Evolutionary conservation across 2,329 filamentous ascomycete genomes (phyloP).

Genomic region (Diplodia scrobiculata): DNA sequence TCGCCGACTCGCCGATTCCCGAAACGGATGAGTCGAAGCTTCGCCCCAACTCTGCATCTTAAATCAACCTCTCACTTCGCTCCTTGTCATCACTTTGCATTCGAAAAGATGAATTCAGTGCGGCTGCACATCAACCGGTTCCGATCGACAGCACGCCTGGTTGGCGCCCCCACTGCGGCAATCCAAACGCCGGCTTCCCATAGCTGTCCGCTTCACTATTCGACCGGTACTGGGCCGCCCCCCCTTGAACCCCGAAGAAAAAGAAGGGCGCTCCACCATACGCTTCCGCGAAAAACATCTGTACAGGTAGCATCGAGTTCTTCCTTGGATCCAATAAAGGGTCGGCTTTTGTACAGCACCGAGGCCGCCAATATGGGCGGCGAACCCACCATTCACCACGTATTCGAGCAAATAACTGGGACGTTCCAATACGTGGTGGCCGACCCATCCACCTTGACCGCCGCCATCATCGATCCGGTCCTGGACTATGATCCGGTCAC

Average conservation of each 20-base stretch:
- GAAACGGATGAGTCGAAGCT: not conserved
- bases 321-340: not conserved
- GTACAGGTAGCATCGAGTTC: not conserved
- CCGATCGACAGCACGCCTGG: not conserved
- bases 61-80: not conserved
- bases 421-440: slow-evolving; percentile 63
- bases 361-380: not conserved
- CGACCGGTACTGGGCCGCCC: not conserved
- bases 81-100: not conserved
- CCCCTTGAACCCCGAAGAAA: not conserved
- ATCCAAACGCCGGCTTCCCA: not conserved
- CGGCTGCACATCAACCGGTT: not conserved
- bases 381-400: slow-evolving; percentile 36
- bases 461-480: slow-evolving; percentile 63
- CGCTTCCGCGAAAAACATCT: not conserved
- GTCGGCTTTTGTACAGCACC: not conserved
- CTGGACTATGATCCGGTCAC: slow-evolving; percentile 56
- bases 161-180: not conserved
- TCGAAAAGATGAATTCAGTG: not conserved
- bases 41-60: not conserved
- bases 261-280: not conserved
- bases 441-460: slow-evolving; percentile 52
- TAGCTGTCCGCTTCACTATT: not conserved
- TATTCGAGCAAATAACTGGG: slow-evolving; percentile 47
- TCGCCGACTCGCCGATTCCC: too few relatives aligned